Evolutionary conservation across 2,329 filamentous ascomycete genomes (phyloP).

Genomic region (Fusarium guadeloupense): DNA sequence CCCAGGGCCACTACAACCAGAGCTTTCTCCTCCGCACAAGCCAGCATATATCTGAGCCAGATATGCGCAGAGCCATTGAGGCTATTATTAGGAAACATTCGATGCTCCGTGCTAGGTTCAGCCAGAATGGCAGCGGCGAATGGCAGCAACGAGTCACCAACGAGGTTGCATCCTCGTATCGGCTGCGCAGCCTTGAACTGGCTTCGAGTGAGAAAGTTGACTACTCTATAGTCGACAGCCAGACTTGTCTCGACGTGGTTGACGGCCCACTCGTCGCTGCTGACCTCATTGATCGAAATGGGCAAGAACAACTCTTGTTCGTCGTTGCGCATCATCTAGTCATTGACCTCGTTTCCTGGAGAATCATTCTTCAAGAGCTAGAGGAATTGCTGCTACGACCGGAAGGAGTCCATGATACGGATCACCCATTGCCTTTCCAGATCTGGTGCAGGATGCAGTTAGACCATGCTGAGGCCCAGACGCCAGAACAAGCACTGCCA

Average conservation of each 20-base stretch:
- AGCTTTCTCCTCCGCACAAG: slow-evolving; percentile 33
- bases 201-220: not conserved
- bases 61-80: slow-evolving; percentile 22
- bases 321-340: slow-evolving; percentile 51
- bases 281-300: slow-evolving; percentile 16
- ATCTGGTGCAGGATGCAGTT: slow-evolving; percentile 51
- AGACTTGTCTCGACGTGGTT: slow-evolving; percentile 20
- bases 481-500: slow-evolving; percentile 40
- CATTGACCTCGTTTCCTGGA: slow-evolving; percentile 59
- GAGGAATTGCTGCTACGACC: slow-evolving; percentile 49
- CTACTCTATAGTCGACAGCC: slow-evolving; percentile 5
- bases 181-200: slow-evolving; percentile 2
- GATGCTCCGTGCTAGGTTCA: slow-evolving; percentile 33
- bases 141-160: slow-evolving; percentile 29
- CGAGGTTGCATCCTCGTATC: slow-evolving; percentile 10
- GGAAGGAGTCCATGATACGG: slow-evolving; percentile 7
- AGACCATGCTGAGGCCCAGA: slow-evolving; percentile 3
- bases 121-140: not conserved
- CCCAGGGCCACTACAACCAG: slow-evolving; percentile 34
- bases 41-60: not conserved
- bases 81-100: slow-evolving; percentile 18
- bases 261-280: slow-evolving; percentile 18
- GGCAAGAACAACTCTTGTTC: slow-evolving; percentile 45
- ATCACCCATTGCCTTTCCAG: slow-evolving; percentile 46
- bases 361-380: slow-evolving; percentile 47